Percentiles rank a stretch among this genome's conserved stretches.
These are phyloP conservation scores for Candida quercuum DNA, from an alignment of 805 yeast genomes.

Conservation along the genomic window DNA sequence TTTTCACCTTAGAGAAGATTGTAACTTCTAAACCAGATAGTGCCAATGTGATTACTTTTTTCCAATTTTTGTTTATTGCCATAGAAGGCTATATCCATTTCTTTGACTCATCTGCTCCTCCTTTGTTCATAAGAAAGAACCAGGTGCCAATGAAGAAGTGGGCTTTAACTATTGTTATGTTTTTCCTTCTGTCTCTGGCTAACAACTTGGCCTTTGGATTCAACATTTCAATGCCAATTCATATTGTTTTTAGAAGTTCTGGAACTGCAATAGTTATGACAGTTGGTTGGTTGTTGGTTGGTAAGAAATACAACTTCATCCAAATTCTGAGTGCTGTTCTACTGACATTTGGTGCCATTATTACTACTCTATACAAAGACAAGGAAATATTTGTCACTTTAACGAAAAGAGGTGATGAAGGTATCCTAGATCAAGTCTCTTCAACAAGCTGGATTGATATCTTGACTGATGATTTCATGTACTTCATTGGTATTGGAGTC, in stretches of 20 bases:
- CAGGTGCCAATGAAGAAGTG: constrained; percentile 39
- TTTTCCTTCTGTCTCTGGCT: constrained; percentile 44
- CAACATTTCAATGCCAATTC: constrained; percentile 59
- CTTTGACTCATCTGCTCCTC: constrained; percentile 25
- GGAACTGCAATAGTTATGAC: constrained; percentile 59
- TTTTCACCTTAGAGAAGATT: constrained; percentile 53
- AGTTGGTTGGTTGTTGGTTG: constrained; percentile 43
- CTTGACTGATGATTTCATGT: constrained; percentile 1
- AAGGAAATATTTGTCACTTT: constrained; percentile 3
- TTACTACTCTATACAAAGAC: constrained; percentile 20
- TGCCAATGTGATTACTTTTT: constrained; percentile 53
- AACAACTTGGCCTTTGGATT: constrained; percentile 56
- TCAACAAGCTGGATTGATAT: neutral
- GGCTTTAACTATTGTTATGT: constrained; percentile 42
- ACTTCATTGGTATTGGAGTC: constrained; percentile 21
- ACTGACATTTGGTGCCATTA: constrained; percentile 45
- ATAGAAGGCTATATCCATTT: constrained; percentile 35
- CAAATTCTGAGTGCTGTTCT: constrained; percentile 48
- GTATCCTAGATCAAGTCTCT: neutral
- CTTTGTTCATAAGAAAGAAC: constrained; percentile 28
- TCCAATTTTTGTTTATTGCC: constrained; percentile 51
- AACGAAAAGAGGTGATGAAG: constrained; percentile 5
- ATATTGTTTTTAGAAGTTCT: constrained; percentile 60
- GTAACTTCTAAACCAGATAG: constrained; percentile 31
- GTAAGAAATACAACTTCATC: constrained; percentile 35